Conservation (phyloP, 208 protist genomes). For the Balamuthia mandrillaris region DNA sequence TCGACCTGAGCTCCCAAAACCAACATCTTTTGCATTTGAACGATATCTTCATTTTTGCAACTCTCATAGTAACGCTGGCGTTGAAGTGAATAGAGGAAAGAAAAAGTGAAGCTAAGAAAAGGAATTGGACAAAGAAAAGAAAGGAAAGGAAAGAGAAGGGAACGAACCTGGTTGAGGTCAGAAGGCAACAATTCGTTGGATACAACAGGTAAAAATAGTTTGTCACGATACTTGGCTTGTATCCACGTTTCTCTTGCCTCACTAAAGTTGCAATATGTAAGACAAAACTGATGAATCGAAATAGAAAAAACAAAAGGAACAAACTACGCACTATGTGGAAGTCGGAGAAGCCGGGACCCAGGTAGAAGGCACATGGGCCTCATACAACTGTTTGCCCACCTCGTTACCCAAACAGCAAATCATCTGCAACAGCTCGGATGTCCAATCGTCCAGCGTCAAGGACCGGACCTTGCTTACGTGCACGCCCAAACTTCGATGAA, state of each 20-base stretch:
- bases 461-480: slow-evolving; percentile 65
- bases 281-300: neutral
- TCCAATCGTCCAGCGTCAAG: slow-evolving; percentile 55
- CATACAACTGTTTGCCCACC: too few relatives aligned
- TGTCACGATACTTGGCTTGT: neutral
- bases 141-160: too few relatives aligned
- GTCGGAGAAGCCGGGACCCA: neutral
- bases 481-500: slow-evolving; percentile 63
- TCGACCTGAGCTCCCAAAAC: neutral
- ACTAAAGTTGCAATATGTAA: neutral
- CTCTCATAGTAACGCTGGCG: neutral
- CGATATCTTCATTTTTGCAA: neutral
- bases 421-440: neutral
- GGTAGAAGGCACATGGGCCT: neutral
- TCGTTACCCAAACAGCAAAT: too few relatives aligned
- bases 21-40: neutral
- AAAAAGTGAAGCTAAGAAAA: too few relatives aligned
- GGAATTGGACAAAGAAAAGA: too few relatives aligned
- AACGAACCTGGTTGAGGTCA: too few relatives aligned
- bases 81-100: neutral
- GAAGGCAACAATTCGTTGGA: too few relatives aligned
- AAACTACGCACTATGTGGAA: neutral
- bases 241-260: neutral
- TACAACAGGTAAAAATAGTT: too few relatives aligned
- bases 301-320: neutral